phyloP scores from a whole-genome alignment of 2,329 filamentous ascomycete species.

The Tolypocladium guangdongense region DNA sequence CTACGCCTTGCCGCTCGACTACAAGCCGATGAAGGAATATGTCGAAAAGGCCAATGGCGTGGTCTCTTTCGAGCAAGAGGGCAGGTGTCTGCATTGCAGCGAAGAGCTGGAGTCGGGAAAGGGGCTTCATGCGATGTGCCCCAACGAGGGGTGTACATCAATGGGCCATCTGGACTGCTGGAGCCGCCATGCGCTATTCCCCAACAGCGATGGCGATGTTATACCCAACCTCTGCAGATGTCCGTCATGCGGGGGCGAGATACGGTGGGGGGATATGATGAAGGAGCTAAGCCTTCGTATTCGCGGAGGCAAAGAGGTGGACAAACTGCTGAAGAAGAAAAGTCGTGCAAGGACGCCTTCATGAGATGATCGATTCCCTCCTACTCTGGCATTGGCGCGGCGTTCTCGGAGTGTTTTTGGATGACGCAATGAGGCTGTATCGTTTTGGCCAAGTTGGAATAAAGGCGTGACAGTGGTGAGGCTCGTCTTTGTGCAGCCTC shows the following conservation, averaged over 20 bases:
- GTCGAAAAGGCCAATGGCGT: slow-evolving; percentile 44
- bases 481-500: not conserved
- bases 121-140: slow-evolving; percentile 47
- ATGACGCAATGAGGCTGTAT: not conserved
- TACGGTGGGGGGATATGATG: slow-evolving; percentile 69
- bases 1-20: slow-evolving; percentile 43
- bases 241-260: slow-evolving; percentile 51
- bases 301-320: slow-evolving; percentile 58
- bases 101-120: slow-evolving; percentile 31
- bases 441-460: not conserved
- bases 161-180: slow-evolving; percentile 52
- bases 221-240: slow-evolving; percentile 62
- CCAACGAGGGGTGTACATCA: slow-evolving; percentile 40
- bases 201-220: slow-evolving; percentile 31
- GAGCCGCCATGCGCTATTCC: slow-evolving; percentile 37
- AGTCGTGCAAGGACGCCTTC: slow-evolving; percentile 14
- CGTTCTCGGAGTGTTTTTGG: too few relatives aligned
- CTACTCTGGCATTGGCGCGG: not conserved
- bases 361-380: not conserved
- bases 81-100: slow-evolving; percentile 42
- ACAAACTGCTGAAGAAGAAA: slow-evolving; percentile 52
- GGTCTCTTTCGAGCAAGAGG: slow-evolving; percentile 45
- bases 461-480: not conserved
- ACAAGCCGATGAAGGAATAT: slow-evolving; percentile 39
- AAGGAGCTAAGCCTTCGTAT: slow-evolving; percentile 69